phyloP scores from a whole-genome alignment of 73 alveolate genomes.

The Paramecium bursaria region DNA sequence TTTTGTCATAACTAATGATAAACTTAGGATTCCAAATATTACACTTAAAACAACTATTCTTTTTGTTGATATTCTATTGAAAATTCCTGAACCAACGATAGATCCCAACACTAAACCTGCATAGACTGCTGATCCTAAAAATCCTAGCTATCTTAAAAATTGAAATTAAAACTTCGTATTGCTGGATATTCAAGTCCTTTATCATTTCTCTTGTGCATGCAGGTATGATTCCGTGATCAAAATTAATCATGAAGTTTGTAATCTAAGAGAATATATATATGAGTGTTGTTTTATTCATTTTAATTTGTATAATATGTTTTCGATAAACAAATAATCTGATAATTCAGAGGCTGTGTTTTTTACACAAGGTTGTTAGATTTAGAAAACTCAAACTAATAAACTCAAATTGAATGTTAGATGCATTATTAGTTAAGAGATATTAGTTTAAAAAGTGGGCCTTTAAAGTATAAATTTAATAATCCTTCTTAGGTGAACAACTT shows the following conservation, averaged over 20 bases:
- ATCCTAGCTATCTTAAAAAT: conserved; percentile 53
- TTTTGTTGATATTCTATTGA: conserved; percentile 44
- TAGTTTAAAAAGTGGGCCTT: too few species aligned
- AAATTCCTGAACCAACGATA: conserved; percentile 38
- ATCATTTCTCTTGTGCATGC: conserved; percentile 91
- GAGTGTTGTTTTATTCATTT: conserved; percentile 3
- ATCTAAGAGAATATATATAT: conserved; percentile 7
- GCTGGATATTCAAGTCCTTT: conserved; percentile 79
- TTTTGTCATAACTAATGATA: conserved; percentile 68
- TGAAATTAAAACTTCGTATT: conserved; percentile 68
- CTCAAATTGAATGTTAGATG: background rate
- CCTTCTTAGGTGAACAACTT: too few species aligned
- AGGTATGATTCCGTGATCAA: conserved; percentile 97
- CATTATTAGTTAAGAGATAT: too few species aligned
- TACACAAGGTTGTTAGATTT: background rate
- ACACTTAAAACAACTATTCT: conserved; percentile 45
- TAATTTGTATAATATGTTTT: background rate
- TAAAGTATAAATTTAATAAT: too few species aligned
- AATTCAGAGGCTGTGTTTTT: background rate
- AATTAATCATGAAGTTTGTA: conserved; percentile 85
- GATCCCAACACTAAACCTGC: conserved; percentile 71
- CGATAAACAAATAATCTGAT: background rate
- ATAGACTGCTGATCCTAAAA: conserved; percentile 69
- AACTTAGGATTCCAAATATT: conserved; percentile 35
- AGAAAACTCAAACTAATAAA: background rate